These are phyloP conservation scores for Quercus glauca DNA, from an alignment of 306 rosid genomes.

Conservation along the genomic window DNA sequence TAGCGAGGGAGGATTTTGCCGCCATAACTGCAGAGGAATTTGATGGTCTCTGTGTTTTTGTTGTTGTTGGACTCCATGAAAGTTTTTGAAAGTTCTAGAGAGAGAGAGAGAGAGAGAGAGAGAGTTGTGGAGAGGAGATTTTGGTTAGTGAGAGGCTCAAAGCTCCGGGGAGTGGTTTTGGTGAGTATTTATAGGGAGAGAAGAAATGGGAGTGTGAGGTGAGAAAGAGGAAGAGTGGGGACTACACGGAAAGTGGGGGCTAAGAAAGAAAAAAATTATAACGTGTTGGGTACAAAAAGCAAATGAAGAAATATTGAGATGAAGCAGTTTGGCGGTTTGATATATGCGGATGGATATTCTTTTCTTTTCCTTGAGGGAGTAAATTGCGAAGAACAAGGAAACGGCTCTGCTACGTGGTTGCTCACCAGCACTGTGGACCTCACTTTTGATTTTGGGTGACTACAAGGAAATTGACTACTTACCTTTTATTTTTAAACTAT, in stretches of 20 bases:
- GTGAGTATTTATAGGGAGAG: slow-evolving; percentile 37
- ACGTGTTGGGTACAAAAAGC: background rate
- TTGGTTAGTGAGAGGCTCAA: slow-evolving; percentile 16
- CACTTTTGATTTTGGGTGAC: too few relatives aligned
- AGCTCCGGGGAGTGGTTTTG: slow-evolving; percentile 32
- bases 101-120: background rate
- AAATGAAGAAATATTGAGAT: background rate
- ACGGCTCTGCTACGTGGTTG: background rate
- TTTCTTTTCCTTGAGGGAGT: background rate
- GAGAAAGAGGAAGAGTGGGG: background rate
- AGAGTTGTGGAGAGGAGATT: background rate
- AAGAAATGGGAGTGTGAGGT: background rate
- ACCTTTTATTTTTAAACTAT: too few relatives aligned
- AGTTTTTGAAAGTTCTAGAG: background rate
- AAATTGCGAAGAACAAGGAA: background rate
- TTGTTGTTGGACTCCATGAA: slow-evolving; percentile 21
- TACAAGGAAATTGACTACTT: too few relatives aligned
- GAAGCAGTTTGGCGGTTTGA: too few relatives aligned
- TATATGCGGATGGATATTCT: slow-evolving; percentile 14
- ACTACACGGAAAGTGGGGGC: slow-evolving; percentile 31
- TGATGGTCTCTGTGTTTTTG: slow-evolving; percentile 25
- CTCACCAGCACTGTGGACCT: background rate
- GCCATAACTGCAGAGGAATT: slow-evolving; percentile 83
- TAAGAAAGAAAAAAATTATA: too few relatives aligned
- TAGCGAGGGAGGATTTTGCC: slow-evolving; percentile 80